These are phyloP conservation scores for Ophiocordyceps camponoti-floridani DNA, from an alignment of 2,329 filamentous ascomycete species.

Conservation along the genomic window DNA sequence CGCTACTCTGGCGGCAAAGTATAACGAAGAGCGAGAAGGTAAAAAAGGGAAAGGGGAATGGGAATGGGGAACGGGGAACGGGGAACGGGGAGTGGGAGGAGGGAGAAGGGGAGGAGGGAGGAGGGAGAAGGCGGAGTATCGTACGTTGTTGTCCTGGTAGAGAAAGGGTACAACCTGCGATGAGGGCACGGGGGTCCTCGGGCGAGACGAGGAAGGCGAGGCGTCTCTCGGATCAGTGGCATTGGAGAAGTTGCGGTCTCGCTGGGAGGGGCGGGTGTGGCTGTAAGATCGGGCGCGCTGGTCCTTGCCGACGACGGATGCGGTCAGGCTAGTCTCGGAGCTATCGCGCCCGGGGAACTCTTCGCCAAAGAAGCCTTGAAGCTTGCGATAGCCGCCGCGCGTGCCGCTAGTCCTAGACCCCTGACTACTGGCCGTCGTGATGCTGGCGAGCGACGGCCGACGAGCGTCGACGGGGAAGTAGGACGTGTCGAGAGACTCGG, in stretches of 20 bases:
- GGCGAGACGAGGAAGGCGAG: constrained; percentile 60
- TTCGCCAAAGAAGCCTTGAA: constrained; percentile 86
- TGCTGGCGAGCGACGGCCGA: constrained; percentile 74
- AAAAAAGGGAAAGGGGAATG: constrained; percentile 3
- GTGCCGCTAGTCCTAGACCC: constrained; percentile 60
- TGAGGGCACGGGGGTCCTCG: constrained; percentile 69
- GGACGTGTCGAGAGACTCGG: constrained; percentile 42
- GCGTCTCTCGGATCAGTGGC: constrained; percentile 53
- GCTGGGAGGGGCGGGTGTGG: constrained; percentile 34
- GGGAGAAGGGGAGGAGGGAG: background rate
- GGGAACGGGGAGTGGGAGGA: constrained; percentile 2
- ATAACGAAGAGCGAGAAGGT: background rate
- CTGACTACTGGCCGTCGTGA: constrained; percentile 61
- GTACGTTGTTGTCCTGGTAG: constrained; percentile 64
- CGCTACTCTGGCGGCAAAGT: background rate
- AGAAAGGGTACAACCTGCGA: constrained; percentile 96
- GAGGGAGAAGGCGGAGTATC: constrained; percentile 15
- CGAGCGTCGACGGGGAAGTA: constrained; percentile 50
- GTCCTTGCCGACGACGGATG: constrained; percentile 32
- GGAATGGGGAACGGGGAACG: constrained; percentile 6
- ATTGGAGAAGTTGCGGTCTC: constrained; percentile 69
- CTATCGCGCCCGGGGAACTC: constrained; percentile 61
- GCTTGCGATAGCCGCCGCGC: constrained; percentile 58
- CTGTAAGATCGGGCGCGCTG: constrained; percentile 46
- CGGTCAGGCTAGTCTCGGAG: constrained; percentile 50